Evolutionary conservation across 2,329 filamentous ascomycete genomes (phyloP).

Genomic region (Fusarium ramigenum): DNA sequence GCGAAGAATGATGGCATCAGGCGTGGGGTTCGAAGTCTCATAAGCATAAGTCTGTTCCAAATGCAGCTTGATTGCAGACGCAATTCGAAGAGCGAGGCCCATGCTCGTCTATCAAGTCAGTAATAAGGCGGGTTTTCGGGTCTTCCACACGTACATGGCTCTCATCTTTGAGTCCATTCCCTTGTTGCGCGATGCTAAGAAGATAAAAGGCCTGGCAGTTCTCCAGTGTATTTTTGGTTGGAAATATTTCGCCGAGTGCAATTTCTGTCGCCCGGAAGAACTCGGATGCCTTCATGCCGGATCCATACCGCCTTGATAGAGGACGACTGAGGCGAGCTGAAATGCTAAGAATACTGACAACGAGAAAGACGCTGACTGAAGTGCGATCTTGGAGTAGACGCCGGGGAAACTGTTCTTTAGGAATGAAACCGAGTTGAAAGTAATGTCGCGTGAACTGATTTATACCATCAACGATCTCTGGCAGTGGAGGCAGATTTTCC

Average conservation of each 20-base stretch:
- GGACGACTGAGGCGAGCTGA: slow-evolving; percentile 64
- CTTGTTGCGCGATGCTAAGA: slow-evolving; percentile 67
- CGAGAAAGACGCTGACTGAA: slow-evolving; percentile 63
- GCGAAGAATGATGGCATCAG: slow-evolving; percentile 57
- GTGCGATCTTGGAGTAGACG: slow-evolving; percentile 57
- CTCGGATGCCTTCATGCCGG: slow-evolving; percentile 61
- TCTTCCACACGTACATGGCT: slow-evolving; percentile 58
- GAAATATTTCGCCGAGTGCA: slow-evolving; percentile 61
- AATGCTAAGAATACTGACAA: slow-evolving; percentile 65
- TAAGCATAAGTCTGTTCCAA: slow-evolving; percentile 62
- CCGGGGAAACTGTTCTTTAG: slow-evolving; percentile 60
- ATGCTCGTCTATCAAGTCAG: slow-evolving; percentile 59
- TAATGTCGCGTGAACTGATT: slow-evolving; percentile 64
- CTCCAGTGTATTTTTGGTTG: slow-evolving; percentile 57
- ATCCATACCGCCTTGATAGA: slow-evolving; percentile 59
- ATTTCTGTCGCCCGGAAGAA: slow-evolving; percentile 60
- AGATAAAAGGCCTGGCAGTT: slow-evolving; percentile 68
- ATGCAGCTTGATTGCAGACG: slow-evolving; percentile 63
- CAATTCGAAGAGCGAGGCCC: slow-evolving; percentile 66
- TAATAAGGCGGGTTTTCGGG: not conserved
- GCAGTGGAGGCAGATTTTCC: slow-evolving; percentile 59
- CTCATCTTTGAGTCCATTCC: slow-evolving; percentile 61
- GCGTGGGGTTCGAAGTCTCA: slow-evolving; percentile 50
- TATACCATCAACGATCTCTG: slow-evolving; percentile 62
- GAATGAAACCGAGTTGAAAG: slow-evolving; percentile 69